Percentiles rank a stretch among this genome's conserved stretches.
These are phyloP conservation scores for Phlyctochytrium bullatum DNA, from an alignment of 192 early-diverging fungal genomes.

Conservation along the genomic window DNA sequence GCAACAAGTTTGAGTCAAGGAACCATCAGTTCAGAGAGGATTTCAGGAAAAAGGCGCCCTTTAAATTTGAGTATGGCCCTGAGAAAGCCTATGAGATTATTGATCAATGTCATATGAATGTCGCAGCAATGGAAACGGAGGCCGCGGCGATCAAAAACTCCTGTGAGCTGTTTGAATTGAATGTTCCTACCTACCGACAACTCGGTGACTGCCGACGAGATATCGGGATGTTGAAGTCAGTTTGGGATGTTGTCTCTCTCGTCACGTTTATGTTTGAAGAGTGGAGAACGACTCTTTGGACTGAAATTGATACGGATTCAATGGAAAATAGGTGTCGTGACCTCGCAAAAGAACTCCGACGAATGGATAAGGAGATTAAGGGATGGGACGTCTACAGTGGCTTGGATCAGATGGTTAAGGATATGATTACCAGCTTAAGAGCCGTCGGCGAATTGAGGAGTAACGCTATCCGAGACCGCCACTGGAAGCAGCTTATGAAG, in stretches of 20 bases:
- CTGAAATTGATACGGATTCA: conserved; percentile 60
- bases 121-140: conserved; percentile 59
- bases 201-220: conserved; percentile 58
- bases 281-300: conserved; percentile 61
- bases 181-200: conserved; percentile 59
- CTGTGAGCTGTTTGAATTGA: conserved; percentile 67
- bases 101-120: conserved; percentile 53
- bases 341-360: conserved; percentile 56
- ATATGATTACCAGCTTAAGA: conserved; percentile 61
- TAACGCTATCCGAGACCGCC: conserved; percentile 62
- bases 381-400: conserved; percentile 65
- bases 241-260: conserved; percentile 64
- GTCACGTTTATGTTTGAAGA: conserved; percentile 64
- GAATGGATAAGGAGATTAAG: conserved; percentile 70
- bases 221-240: conserved; percentile 58
- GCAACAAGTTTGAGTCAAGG: conserved; percentile 62
- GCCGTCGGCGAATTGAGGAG: conserved; percentile 66
- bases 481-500: conserved; percentile 72
- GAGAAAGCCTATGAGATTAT: conserved; percentile 49
- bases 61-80: conserved; percentile 59
- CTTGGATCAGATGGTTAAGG: conserved; percentile 64
- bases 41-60: conserved; percentile 68
- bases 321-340: conserved; percentile 63
- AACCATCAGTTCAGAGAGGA: conserved; percentile 67
- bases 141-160: conserved; percentile 51